A percentile compares a stretch with the other conserved stretches of the same genome.
Evolutionary conservation across 139 green algal genomes (phyloP).

Genomic region (Chlorella ohadii): DNA sequence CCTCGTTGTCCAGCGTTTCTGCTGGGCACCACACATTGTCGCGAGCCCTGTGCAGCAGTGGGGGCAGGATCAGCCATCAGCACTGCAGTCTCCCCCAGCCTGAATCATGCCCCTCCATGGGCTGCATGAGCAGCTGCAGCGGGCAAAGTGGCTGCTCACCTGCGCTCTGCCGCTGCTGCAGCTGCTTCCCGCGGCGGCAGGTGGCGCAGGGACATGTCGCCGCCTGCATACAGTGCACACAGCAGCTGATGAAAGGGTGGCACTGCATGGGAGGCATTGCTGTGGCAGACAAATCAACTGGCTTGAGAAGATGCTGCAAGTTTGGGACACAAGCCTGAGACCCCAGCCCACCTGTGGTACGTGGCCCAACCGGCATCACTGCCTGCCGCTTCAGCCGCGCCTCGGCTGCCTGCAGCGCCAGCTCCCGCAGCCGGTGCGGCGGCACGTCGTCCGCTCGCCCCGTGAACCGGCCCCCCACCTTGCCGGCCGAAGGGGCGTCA

Average conservation of each 20-base stretch:
- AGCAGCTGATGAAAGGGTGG: neutral
- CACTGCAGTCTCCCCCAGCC: too few species aligned
- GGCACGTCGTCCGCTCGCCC: constrained; percentile 21
- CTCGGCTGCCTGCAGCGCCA: constrained; percentile 38
- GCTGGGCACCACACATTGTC: constrained; percentile 46
- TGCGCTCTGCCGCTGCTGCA: constrained; percentile 26
- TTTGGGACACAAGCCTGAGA: too few species aligned
- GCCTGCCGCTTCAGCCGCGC: neutral
- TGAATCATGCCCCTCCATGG: too few species aligned
- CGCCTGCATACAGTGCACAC: neutral
- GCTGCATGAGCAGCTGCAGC: too few species aligned
- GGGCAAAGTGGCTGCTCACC: neutral
- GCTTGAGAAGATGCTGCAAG: too few species aligned
- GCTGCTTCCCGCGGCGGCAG: constrained; percentile 28
- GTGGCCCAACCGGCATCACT: constrained; percentile 20
- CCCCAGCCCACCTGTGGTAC: neutral
- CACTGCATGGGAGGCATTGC: too few species aligned
- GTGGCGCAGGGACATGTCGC: constrained; percentile 21
- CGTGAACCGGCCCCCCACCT: constrained; percentile 28
- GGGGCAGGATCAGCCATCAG: too few species aligned
- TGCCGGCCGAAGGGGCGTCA: constrained; percentile 40
- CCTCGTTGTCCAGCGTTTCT: constrained; percentile 24
- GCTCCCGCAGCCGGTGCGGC: constrained; percentile 9
- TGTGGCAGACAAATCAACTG: too few species aligned
- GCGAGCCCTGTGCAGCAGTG: neutral